Evolutionary conservation across 345 rosid genomes (phyloP).

Genomic region (Gossypioides kirkii): DNA sequence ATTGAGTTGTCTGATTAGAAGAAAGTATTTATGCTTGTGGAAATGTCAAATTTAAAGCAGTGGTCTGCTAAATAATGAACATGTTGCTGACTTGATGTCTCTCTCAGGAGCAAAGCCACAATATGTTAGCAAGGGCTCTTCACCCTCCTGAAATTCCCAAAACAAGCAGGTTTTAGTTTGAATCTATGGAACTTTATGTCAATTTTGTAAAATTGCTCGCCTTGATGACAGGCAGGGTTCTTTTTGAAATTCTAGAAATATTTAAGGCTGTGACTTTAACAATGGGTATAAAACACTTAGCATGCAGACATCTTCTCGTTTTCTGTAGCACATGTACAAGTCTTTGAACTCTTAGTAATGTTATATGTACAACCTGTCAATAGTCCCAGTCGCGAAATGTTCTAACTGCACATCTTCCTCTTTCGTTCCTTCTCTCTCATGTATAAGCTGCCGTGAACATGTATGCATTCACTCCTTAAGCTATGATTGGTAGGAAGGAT

Average conservation of each 20-base stretch:
- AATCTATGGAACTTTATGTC: neutral
- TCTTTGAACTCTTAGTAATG: neutral
- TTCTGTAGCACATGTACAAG: neutral
- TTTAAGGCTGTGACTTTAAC: neutral
- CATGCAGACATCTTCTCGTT: too few relatives aligned
- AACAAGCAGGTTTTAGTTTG: neutral
- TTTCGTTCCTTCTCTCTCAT: too few relatives aligned
- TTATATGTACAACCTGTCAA: neutral
- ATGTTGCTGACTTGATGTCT: neutral
- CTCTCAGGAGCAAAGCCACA: slow-evolving; percentile 6
- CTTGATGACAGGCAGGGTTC: neutral
- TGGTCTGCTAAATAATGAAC: slow-evolving; percentile 1
- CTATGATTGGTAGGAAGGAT: neutral
- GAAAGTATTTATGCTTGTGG: neutral
- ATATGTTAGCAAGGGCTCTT: neutral
- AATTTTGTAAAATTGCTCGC: neutral
- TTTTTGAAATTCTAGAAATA: neutral
- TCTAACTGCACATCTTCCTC: neutral
- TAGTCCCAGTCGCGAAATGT: neutral
- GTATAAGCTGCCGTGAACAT: neutral
- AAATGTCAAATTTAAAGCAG: neutral
- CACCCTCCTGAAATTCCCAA: neutral
- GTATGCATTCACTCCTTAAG: neutral
- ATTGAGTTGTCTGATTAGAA: slow-evolving; percentile 9
- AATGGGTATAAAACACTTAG: neutral